phyloP scores from a whole-genome alignment of 495 filamentous ascomycete genomes.

The Chaetomium fimeti region DNA sequence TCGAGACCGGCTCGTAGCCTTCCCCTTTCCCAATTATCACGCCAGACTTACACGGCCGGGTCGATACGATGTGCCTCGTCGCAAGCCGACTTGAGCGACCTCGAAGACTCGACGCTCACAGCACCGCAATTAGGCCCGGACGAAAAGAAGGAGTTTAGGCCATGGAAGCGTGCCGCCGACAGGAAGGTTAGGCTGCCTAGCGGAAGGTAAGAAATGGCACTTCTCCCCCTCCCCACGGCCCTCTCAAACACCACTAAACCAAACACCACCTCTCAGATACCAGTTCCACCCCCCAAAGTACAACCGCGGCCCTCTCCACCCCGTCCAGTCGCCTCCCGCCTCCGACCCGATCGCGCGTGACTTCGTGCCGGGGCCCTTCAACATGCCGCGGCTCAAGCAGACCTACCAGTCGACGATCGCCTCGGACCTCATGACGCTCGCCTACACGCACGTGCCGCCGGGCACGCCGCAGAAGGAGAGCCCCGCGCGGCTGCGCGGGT shows the following conservation, averaged over 20 bases:
- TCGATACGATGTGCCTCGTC: slow-evolving; percentile 43
- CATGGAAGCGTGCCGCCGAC: slow-evolving; percentile 46
- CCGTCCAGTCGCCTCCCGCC: slow-evolving; percentile 76
- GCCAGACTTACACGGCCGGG: slow-evolving; percentile 26
- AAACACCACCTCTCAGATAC: slow-evolving; percentile 58
- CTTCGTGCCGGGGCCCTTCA: slow-evolving; percentile 93
- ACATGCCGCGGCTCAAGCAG: slow-evolving; percentile 79
- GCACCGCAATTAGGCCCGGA: slow-evolving; percentile 36
- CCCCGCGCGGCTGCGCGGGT: slow-evolving; percentile 71
- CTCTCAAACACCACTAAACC: neutral
- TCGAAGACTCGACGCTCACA: slow-evolving; percentile 42
- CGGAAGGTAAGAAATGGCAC: slow-evolving; percentile 34
- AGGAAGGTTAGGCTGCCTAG: slow-evolving; percentile 42
- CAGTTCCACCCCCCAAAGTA: slow-evolving; percentile 90
- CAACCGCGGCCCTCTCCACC: slow-evolving; percentile 89
- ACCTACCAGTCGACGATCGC: slow-evolving; percentile 84
- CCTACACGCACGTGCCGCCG: slow-evolving; percentile 75
- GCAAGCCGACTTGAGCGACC: slow-evolving; percentile 37
- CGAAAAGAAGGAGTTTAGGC: slow-evolving; percentile 39
- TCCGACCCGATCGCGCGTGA: slow-evolving; percentile 84
- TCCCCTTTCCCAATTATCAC: slow-evolving; percentile 30
- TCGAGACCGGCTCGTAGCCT: slow-evolving; percentile 33
- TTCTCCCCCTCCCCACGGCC: neutral
- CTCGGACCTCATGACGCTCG: slow-evolving; percentile 84
- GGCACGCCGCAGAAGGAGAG: slow-evolving; percentile 64